Evolutionary conservation across 129 eudicot genomes (phyloP).

Genomic region (Deinandra increscens): DNA sequence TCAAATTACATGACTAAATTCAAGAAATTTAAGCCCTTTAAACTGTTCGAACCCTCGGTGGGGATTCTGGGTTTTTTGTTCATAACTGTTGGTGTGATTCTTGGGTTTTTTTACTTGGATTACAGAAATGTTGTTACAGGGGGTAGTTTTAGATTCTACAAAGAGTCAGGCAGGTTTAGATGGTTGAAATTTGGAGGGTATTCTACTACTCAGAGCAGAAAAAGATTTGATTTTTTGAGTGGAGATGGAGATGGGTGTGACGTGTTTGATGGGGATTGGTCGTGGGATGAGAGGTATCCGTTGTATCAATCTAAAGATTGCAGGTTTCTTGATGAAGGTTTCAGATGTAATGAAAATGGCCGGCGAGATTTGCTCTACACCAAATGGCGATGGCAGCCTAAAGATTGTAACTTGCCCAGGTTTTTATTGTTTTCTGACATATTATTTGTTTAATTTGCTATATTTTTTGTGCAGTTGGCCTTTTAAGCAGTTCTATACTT

Average conservation of each 20-base stretch:
- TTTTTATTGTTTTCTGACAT: constrained; percentile 12
- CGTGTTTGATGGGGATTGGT: constrained; percentile 95
- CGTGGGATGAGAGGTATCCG: constrained; percentile 96
- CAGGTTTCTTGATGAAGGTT: constrained; percentile 82
- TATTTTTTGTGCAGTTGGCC: no score
- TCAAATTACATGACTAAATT: constrained; percentile 24
- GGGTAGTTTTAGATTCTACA: constrained; percentile 26
- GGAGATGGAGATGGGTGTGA: constrained; percentile 64
- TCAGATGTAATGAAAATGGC: constrained; percentile 88
- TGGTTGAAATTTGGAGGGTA: constrained; percentile 44
- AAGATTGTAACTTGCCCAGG: constrained; percentile 89
- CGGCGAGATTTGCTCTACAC: constrained; percentile 73
- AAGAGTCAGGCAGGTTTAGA: constrained; percentile 42
- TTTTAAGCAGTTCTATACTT: no score
- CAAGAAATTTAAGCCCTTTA: constrained; percentile 56
- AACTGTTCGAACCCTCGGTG: constrained; percentile 71
- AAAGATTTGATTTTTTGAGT: constrained; percentile 67
- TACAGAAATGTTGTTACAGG: constrained; percentile 57
- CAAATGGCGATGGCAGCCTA: constrained; percentile 98
- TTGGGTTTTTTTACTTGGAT: constrained; percentile 69
- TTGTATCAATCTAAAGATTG: constrained; percentile 78
- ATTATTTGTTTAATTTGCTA: background rate
- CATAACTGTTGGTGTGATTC: constrained; percentile 43
- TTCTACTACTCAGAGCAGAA: constrained; percentile 19
- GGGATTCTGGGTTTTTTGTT: constrained; percentile 52